phyloP scores from a whole-genome alignment of 495 filamentous ascomycete species.

The Aspergillus ellipticus region DNA sequence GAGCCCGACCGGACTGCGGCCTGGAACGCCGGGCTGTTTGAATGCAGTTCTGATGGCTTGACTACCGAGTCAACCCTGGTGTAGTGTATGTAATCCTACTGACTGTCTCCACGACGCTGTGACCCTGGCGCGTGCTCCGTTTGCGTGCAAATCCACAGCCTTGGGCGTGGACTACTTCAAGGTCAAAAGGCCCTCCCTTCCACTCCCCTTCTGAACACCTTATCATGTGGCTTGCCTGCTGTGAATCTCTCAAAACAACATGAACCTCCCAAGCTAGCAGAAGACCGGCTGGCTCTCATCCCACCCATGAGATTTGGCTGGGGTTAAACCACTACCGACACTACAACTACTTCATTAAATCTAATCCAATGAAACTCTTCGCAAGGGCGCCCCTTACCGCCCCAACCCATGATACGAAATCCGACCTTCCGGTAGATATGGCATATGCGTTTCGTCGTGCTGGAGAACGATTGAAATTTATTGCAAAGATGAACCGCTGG shows the following conservation, averaged over 20 bases:
- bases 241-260: conserved; percentile 12
- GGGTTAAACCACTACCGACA: not conserved
- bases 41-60: not conserved
- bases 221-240: conserved; percentile 15
- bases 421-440: conserved; percentile 19
- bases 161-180: conserved; percentile 22
- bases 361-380: conserved; percentile 1
- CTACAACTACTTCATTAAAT: not conserved
- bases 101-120: conserved; percentile 29
- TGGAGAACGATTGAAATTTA: conserved; percentile 30
- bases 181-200: conserved; percentile 30
- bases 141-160: conserved; percentile 32
- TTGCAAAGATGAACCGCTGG: conserved; percentile 36
- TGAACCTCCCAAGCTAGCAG: conserved; percentile 11
- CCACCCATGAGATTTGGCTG: conserved; percentile 15
- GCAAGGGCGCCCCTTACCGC: conserved; percentile 9
- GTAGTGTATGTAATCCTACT: conserved; percentile 21
- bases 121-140: conserved; percentile 41
- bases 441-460: conserved; percentile 30
- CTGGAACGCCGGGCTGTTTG: not conserved
- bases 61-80: not conserved
- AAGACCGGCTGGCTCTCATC: conserved; percentile 8
- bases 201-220: not conserved
- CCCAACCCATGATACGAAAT: conserved; percentile 17
- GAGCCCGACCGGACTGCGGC: not conserved